Base-by-base conservation (phyloP, 768 basidiomycete genomes). In the Exsudoporus frostii region DNA sequence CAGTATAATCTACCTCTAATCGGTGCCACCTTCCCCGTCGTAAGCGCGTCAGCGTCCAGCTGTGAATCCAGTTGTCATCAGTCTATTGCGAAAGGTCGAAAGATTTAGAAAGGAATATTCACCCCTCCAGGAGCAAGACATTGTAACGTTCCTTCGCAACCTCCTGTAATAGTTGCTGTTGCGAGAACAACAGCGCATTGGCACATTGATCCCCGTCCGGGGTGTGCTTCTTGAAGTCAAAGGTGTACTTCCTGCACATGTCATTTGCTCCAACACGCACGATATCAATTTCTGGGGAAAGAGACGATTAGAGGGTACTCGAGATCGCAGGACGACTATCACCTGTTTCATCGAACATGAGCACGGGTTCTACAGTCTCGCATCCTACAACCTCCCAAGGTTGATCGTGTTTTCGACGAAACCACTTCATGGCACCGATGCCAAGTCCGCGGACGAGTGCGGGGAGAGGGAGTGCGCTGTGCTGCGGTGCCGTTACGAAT, bases 321-420 rank as follows among this genome's bases (percentile, higher is more conserved):
- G 45, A 55, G 48, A 56, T 58, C 38, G 30, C 37, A 45, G 22
- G 20, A 47, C 32, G 54, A 41, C 63, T 53, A 83, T 83, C 83
- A 56, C 86, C 80, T 48, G 73, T 70, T 24, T 82, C 82, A 57
- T 81, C 78, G 67, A 82, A 86, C 68, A 79, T 81, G 17, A 79
- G 74, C 14, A 90, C 79, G 24, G 88, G 83, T 42, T 83, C 79
- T 45, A 91, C 80, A 30, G 74, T 69, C 62, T 79, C 80, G 63
- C 76, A 82, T 53, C 83, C 83, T 27, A 90, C 84, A 38, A 90
- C 88, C 71, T 91, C 89, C 89, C 89, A 91, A 34, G 86, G 80
- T 9, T 72, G 71, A 62, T 85, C 80, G 48, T 46, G 52, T 56
- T 76, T 80, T 54, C 81, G 76, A 55, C 81, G 77, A 59, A 86